Evolutionary conservation across 2,329 filamentous ascomycete species (phyloP).

Genomic region (Nectriaceae sp.): DNA sequence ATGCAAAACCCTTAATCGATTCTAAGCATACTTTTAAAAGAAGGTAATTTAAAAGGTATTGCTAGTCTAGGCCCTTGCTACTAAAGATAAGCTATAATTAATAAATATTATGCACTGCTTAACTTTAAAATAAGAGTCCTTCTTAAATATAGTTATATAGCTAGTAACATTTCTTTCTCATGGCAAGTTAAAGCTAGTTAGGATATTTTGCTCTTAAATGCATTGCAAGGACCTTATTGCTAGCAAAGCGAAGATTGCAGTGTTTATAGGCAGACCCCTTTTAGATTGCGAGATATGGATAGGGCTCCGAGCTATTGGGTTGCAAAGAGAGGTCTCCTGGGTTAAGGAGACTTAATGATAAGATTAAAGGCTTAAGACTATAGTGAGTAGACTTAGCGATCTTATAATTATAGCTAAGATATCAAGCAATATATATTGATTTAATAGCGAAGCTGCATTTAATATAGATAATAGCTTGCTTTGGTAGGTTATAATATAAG

Average conservation of each 20-base stretch:
- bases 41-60: neutral
- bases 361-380: constrained; percentile 1
- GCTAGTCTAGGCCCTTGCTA: neutral
- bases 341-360: neutral
- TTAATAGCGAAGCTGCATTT: constrained; percentile 3
- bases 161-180: neutral
- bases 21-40: neutral
- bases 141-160: constrained; percentile 3
- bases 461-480: constrained; percentile 4
- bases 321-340: constrained; percentile 1
- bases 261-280: constrained; percentile 4
- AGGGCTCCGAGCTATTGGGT: constrained; percentile 2
- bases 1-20: neutral
- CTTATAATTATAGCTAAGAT: constrained; percentile 2
- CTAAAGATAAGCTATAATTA: neutral
- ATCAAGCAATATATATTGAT: neutral
- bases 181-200: neutral
- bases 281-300: constrained; percentile 4
- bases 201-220: constrained; percentile 1
- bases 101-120: neutral
- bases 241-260: constrained; percentile 3
- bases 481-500: constrained; percentile 1
- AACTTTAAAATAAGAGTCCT: constrained; percentile 3
- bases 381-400: constrained; percentile 1
- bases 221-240: constrained; percentile 1